Conservation (phyloP, 2,329 filamentous ascomycete genomes). For the Sporothrix pallida region DNA sequence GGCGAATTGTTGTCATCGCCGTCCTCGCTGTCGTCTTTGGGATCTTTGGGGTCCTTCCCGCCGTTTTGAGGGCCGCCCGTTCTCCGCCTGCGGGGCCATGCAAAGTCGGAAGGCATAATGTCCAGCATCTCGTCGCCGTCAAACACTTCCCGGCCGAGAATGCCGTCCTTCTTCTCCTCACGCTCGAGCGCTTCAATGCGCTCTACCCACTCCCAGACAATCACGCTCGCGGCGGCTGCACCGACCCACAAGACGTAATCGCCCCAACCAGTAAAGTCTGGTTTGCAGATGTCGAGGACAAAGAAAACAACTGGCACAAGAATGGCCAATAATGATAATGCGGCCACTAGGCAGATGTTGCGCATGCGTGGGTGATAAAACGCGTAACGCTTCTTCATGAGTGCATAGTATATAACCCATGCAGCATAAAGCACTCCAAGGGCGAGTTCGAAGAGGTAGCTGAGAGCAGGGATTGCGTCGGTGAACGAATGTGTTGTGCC, state of each 20-base stretch:
- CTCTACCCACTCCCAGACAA: constrained; percentile 98
- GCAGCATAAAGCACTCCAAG: constrained; percentile 87
- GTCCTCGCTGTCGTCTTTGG: constrained; percentile 42
- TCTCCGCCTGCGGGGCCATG: constrained; percentile 51
- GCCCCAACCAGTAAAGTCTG: constrained; percentile 87
- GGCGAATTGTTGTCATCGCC: constrained; percentile 46
- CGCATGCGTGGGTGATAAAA: constrained; percentile 91
- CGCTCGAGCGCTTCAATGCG: constrained; percentile 90
- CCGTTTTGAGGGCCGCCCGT: constrained; percentile 44
- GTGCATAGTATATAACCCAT: constrained; percentile 90
- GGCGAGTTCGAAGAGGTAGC: constrained; percentile 87
- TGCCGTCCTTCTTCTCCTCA: constrained; percentile 92
- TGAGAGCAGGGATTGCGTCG: constrained; percentile 88
- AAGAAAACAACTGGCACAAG: constrained; percentile 92
- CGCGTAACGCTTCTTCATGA: constrained; percentile 90
- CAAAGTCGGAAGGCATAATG: constrained; percentile 57
- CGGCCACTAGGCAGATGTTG: constrained; percentile 81
- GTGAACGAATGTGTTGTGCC: constrained; percentile 70
- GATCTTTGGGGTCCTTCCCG: constrained; percentile 45
- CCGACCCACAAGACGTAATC: constrained; percentile 98
- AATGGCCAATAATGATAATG: constrained; percentile 79
- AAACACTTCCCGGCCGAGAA: constrained; percentile 87
- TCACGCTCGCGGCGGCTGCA: constrained; percentile 90
- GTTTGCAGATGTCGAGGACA: constrained; percentile 84
- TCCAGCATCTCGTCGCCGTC: constrained; percentile 94